A percentile compares a stretch with the other conserved stretches of the same genome.
Evolutionary conservation across 441 rosid genomes (phyloP).

Genomic region (Eruca vesicaria): DNA sequence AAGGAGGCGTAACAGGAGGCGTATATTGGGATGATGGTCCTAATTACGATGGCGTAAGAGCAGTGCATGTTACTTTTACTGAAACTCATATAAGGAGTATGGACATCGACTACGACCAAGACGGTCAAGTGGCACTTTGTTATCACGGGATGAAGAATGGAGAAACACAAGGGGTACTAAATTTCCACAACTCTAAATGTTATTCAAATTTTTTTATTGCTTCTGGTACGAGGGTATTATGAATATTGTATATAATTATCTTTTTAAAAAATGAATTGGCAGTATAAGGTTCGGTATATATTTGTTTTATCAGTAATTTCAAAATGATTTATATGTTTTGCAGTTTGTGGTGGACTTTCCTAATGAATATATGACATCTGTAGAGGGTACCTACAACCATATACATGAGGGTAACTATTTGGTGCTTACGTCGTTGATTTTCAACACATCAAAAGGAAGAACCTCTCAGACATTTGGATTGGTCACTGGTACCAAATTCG

Average conservation of each 20-base stretch:
- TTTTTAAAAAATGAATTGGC: neutral
- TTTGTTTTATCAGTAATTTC: neutral
- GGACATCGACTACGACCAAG: constrained; percentile 7
- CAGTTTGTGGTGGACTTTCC: constrained; percentile 29
- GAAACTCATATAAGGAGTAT: constrained; percentile 5
- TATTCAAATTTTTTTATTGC: neutral
- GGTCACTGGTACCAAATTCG: neutral
- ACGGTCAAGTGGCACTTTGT: neutral
- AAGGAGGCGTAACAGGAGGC: neutral
- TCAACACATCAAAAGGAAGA: constrained; percentile 18
- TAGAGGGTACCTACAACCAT: constrained; percentile 17
- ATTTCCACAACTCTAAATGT: neutral
- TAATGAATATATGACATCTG: constrained; percentile 20
- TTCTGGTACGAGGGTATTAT: neutral
- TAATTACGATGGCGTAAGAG: neutral
- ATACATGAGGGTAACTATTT: neutral
- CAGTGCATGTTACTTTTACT: neutral
- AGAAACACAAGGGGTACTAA: constrained; percentile 8
- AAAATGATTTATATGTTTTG: neutral
- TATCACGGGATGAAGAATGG: constrained; percentile 1
- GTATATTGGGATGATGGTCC: constrained; percentile 11
- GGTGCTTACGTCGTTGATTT: constrained; percentile 6
- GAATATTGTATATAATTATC: neutral
- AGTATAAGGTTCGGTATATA: neutral
- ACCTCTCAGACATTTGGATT: neutral